Evolutionary conservation across 768 basidiomycete species (phyloP).

Genomic region (Mycena rebaudengoi): DNA sequence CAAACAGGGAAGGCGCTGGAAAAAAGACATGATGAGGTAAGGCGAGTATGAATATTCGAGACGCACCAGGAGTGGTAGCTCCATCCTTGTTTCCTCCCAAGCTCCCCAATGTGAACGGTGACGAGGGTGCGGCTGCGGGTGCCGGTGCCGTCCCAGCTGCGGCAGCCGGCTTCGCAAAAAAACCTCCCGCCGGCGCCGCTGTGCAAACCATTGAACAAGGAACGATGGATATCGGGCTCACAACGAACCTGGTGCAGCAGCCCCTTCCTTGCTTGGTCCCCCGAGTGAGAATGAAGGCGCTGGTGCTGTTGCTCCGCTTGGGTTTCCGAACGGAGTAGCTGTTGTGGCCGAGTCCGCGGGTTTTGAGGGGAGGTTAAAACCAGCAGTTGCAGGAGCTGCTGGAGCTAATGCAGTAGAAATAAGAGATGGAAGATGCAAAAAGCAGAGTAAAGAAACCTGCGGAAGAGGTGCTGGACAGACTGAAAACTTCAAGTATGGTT

Average conservation of each 20-base stretch:
- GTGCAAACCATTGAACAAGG: background rate
- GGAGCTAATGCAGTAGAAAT: conserved; percentile 4
- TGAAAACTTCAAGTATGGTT: conserved; percentile 40
- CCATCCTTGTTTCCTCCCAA: conserved; percentile 43
- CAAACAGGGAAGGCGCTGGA: conserved; percentile 46
- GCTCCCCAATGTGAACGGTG: conserved; percentile 32
- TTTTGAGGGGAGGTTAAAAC: conserved; percentile 37
- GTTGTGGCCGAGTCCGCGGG: conserved; percentile 27
- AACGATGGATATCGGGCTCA: background rate
- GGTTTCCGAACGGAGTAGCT: conserved; percentile 29
- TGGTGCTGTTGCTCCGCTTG: conserved; percentile 16
- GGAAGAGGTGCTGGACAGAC: conserved; percentile 30
- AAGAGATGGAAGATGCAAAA: background rate
- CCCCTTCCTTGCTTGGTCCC: conserved; percentile 12
- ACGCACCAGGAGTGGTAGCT: conserved; percentile 21
- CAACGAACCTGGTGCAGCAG: conserved; percentile 16
- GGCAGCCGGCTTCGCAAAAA: conserved; percentile 28
- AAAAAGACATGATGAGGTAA: background rate
- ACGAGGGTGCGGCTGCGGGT: conserved; percentile 30
- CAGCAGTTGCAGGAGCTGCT: conserved; percentile 28
- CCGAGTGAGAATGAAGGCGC: conserved; percentile 16
- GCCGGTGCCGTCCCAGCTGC: conserved; percentile 32
- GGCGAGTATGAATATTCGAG: conserved; percentile 2
- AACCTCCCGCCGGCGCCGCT: conserved; percentile 18
- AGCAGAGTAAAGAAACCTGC: conserved; percentile 19